A percentile compares a stretch with the other conserved stretches of the same genome.
Conservation (phyloP, 1,284 basidiomycete species). For the Cryptococcus sp. region DNA sequence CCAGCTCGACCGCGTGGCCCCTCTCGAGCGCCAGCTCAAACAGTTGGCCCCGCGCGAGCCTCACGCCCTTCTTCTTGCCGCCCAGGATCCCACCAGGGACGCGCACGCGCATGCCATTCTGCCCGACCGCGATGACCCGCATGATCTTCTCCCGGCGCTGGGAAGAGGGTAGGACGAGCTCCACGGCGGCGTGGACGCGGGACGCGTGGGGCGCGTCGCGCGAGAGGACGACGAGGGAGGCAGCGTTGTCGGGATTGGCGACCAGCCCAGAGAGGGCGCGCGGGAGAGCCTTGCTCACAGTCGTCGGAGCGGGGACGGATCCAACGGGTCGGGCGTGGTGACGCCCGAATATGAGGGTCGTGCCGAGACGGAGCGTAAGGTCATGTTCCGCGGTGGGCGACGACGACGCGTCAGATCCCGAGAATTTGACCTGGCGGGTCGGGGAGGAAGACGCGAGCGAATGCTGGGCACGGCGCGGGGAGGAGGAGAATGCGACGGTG, state of each 20-base stretch:
- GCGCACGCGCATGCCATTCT: conserved; percentile 44
- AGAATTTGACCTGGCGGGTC: conserved; percentile 2
- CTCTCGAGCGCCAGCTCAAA: conserved; percentile 14
- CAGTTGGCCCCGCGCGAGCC: conserved; percentile 25
- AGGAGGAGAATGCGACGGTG: conserved; percentile 44
- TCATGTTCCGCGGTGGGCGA: conserved; percentile 7
- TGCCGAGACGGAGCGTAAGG: conserved; percentile 19
- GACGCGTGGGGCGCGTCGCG: conserved; percentile 43
- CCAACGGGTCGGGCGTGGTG: conserved; percentile 24
- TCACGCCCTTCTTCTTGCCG: conserved; percentile 7
- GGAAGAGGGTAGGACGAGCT: conserved; percentile 19
- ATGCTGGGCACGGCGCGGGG: conserved; percentile 26
- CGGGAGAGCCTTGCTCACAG: conserved; percentile 13
- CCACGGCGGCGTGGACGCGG: conserved; percentile 40
- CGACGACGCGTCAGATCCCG: neutral
- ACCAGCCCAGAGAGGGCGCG: conserved; percentile 12
- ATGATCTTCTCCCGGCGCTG: conserved; percentile 6
- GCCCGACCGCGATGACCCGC: conserved; percentile 44
- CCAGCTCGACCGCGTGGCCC: conserved; percentile 23
- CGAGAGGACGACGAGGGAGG: conserved; percentile 34
- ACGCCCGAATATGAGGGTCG: conserved; percentile 39
- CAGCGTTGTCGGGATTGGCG: conserved; percentile 12
- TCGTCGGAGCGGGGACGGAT: neutral
- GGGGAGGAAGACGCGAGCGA: conserved; percentile 19
- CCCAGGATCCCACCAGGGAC: neutral